A percentile compares a stretch with the other conserved stretches of the same genome.
These are phyloP conservation scores for Cordyceps javanica DNA, from an alignment of 2,329 filamentous ascomycete species.

Conservation along the genomic window DNA sequence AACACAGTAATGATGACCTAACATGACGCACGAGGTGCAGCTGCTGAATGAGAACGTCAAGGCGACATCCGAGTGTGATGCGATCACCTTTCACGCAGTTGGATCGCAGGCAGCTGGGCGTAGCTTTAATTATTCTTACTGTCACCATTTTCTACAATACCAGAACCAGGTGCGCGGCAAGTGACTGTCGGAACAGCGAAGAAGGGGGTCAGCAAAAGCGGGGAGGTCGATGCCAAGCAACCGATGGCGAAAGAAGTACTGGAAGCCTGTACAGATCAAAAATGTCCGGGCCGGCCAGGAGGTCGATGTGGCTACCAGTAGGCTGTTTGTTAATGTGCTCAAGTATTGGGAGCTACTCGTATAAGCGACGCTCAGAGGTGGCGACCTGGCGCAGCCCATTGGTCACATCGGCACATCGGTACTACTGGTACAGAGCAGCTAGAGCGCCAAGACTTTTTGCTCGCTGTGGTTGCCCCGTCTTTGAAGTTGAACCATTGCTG, in stretches of 20 bases:
- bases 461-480: neutral
- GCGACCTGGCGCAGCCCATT: no score
- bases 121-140: no score
- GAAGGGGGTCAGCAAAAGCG: neutral
- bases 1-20: neutral
- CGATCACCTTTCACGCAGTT: neutral
- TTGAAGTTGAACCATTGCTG: neutral
- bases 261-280: neutral
- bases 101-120: neutral
- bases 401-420: no score
- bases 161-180: no score
- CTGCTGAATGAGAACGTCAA: neutral
- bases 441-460: neutral
- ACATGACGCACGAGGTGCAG: neutral
- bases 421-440: neutral
- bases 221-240: no score
- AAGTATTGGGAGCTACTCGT: no score
- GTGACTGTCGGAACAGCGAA: neutral
- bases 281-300: constrained; percentile 2
- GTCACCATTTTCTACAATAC: neutral
- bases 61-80: neutral
- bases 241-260: neutral
- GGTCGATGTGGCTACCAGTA: neutral
- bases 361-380: no score
- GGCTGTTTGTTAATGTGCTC: neutral